Conservation (phyloP, 352 stramenopile genomes). For the Pythium pectinolyticum region DNA sequence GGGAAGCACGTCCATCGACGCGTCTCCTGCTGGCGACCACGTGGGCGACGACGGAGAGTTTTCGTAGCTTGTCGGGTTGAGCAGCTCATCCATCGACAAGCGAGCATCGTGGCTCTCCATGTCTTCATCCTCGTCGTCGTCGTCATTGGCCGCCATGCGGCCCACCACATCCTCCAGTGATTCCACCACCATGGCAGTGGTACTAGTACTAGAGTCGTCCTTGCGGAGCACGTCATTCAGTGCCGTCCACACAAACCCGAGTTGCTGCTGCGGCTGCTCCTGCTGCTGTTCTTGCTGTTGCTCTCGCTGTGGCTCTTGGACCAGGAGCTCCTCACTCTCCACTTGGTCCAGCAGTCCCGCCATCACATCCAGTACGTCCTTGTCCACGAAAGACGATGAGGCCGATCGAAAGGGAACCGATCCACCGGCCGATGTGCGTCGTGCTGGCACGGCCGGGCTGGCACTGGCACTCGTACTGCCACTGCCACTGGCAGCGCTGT, state of each 20-base stretch:
- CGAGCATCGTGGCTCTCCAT: constrained; percentile 11
- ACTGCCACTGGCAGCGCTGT: too few species aligned
- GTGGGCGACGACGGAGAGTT: not conserved
- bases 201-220: too few species aligned
- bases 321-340: too few species aligned
- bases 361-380: constrained; percentile 7
- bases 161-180: not conserved
- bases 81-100: constrained; percentile 21
- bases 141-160: not conserved
- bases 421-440: too few species aligned
- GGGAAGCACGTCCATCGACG: not conserved
- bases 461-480: too few species aligned
- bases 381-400: not conserved
- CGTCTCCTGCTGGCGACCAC: not conserved
- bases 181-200: too few species aligned
- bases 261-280: too few species aligned
- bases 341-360: constrained; percentile 2
- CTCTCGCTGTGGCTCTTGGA: too few species aligned
- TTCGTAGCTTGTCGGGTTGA: constrained; percentile 13
- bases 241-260: too few species aligned
- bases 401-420: not conserved
- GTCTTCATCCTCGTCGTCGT: constrained; percentile 37
- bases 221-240: too few species aligned
- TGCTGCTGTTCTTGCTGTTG: too few species aligned
- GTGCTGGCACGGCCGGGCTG: too few species aligned